Conservation (phyloP, 495 filamentous ascomycete species). For the Daldinia childiae region DNA sequence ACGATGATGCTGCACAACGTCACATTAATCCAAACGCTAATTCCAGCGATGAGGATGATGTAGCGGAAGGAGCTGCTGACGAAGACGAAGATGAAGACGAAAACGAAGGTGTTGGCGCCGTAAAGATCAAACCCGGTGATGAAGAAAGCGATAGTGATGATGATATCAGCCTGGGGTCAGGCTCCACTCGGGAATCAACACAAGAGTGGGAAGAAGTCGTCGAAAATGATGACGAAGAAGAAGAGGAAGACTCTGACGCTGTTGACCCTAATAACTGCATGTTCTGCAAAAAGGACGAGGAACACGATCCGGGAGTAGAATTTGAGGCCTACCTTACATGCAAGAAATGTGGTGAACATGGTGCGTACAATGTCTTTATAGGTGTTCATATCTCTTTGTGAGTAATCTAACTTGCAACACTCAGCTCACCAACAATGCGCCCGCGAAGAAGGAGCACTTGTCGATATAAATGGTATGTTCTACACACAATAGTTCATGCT, state of each 20-base stretch:
- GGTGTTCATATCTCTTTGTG: constrained; percentile 34
- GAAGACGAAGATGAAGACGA: constrained; percentile 58
- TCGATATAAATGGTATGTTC: constrained; percentile 49
- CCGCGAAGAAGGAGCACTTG: constrained; percentile 76
- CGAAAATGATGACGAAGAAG: constrained; percentile 75
- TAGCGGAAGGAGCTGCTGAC: constrained; percentile 49
- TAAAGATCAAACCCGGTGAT: constrained; percentile 71
- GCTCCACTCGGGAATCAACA: constrained; percentile 65
- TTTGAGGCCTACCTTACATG: constrained; percentile 89
- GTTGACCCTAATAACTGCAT: constrained; percentile 74
- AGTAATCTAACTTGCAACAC: constrained; percentile 52
- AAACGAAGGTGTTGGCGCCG: constrained; percentile 76
- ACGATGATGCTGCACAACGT: constrained; percentile 51
- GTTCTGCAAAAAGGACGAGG: constrained; percentile 84
- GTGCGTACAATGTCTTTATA: constrained; percentile 64
- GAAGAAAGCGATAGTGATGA: constrained; percentile 54
- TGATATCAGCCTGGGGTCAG: constrained; percentile 46
- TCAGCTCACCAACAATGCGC: constrained; percentile 95
- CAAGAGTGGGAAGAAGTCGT: constrained; percentile 73
- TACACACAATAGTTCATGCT: constrained; percentile 5
- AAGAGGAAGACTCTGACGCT: constrained; percentile 60
- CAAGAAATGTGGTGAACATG: constrained; percentile 83
- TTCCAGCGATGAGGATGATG: constrained; percentile 52
- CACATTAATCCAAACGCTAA: constrained; percentile 15
- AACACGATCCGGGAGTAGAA: constrained; percentile 85